phyloP scores from a whole-genome alignment of 139 green algal species.

The Asterochloris sp. region DNA sequence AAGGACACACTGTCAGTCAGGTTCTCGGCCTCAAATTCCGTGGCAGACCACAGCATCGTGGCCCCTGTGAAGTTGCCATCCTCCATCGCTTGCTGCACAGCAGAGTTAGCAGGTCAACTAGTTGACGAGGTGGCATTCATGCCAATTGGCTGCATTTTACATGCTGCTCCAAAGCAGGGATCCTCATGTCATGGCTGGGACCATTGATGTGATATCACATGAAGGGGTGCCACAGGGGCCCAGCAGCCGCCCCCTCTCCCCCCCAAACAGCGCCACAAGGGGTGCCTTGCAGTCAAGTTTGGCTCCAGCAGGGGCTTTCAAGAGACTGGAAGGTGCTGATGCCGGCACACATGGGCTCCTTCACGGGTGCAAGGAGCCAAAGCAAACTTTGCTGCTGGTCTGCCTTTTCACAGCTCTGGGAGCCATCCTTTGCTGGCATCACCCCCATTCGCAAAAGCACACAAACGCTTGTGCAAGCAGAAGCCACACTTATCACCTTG shows the following conservation, averaged over 20 bases:
- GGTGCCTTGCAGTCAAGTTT: neutral
- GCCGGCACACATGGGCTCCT: neutral
- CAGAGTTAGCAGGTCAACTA: neutral
- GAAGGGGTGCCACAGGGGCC: neutral
- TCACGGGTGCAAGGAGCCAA: neutral
- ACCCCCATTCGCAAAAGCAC: neutral
- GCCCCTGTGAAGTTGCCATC: neutral
- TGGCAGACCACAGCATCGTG: neutral
- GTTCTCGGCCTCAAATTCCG: neutral
- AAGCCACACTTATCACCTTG: neutral
- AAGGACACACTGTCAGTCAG: slow-evolving; percentile 20
- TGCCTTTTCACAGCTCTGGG: neutral
- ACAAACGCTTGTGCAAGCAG: no score
- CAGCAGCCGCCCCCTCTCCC: no score
- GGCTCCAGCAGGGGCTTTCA: no score
- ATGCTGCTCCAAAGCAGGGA: neutral
- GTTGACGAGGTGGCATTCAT: neutral
- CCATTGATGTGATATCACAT: neutral
- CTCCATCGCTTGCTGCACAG: neutral
- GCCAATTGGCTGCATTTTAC: neutral
- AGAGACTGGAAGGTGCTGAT: no score
- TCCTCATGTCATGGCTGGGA: neutral
- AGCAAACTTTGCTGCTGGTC: neutral
- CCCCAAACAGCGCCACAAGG: neutral
- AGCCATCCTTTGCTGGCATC: neutral